Conservation (phyloP, 1,284 basidiomycete genomes). For the Pisolithus thermaeus region DNA sequence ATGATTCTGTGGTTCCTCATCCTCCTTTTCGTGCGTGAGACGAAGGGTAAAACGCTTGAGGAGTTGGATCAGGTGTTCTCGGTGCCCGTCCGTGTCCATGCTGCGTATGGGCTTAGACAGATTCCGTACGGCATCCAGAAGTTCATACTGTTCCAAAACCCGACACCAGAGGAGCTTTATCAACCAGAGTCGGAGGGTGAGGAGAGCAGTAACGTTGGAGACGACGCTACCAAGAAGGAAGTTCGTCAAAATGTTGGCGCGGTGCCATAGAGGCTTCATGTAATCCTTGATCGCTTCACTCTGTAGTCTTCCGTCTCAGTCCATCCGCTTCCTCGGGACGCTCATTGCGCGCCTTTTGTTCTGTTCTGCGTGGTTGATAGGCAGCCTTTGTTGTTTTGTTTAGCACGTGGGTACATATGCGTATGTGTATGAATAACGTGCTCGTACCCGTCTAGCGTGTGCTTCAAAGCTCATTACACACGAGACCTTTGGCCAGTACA, state of each 20-base stretch:
- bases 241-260: not conserved
- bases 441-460: no score
- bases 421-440: no score
- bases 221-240: slow-evolving; percentile 35
- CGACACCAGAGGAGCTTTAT: slow-evolving; percentile 19
- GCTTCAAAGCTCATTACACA: no score
- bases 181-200: slow-evolving; percentile 18
- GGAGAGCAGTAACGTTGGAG: slow-evolving; percentile 31
- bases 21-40: slow-evolving; percentile 71
- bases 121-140: slow-evolving; percentile 30
- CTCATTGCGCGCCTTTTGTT: no score
- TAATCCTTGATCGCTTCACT: not conserved
- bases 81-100: slow-evolving; percentile 58
- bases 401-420: no score
- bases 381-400: no score
- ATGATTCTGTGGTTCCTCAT: slow-evolving; percentile 38
- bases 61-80: slow-evolving; percentile 63
- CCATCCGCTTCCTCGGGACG: not conserved
- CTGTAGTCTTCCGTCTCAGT: not conserved
- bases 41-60: slow-evolving; percentile 76
- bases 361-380: no score
- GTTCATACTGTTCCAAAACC: slow-evolving; percentile 26
- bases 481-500: no score
- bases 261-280: not conserved
- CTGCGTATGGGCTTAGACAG: slow-evolving; percentile 42